Conservation (phyloP, 108 stramenopile species). For the Pseudonitzschia delicatissima region DNA sequence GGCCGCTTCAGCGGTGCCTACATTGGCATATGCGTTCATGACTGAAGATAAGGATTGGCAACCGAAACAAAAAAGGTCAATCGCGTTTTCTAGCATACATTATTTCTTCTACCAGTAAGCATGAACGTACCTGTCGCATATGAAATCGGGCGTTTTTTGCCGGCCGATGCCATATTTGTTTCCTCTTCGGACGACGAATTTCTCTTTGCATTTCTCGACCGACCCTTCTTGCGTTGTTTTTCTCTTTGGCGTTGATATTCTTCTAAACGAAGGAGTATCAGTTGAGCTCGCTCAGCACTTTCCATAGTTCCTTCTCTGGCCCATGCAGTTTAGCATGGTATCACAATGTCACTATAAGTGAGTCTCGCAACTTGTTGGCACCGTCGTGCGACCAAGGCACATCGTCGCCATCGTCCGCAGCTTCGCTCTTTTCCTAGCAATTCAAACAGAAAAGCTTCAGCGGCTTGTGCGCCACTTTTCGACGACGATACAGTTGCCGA, state of each 20-base stretch:
- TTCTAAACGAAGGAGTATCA: constrained; percentile 57
- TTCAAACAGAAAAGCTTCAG: constrained; percentile 38
- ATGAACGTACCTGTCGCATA: constrained; percentile 33
- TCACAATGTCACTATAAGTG: constrained; percentile 28
- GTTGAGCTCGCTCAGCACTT: constrained; percentile 53
- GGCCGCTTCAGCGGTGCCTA: constrained; percentile 22
- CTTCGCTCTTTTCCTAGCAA: constrained; percentile 23
- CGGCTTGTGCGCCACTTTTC: constrained; percentile 21
- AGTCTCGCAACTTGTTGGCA: neutral
- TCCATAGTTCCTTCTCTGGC: constrained; percentile 41
- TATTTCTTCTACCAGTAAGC: too few species aligned
- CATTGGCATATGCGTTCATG: constrained; percentile 43
- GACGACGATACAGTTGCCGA: constrained; percentile 1
- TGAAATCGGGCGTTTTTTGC: constrained; percentile 15
- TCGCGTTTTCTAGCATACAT: neutral
- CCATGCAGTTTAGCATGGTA: constrained; percentile 45
- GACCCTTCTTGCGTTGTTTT: neutral
- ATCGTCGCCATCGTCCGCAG: constrained; percentile 1
- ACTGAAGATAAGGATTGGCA: constrained; percentile 14
- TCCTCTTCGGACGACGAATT: neutral
- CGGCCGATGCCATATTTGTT: too few species aligned
- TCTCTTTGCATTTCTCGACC: neutral
- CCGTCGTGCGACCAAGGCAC: constrained; percentile 11
- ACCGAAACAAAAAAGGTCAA: too few species aligned
- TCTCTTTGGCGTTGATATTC: constrained; percentile 22